phyloP scores from a whole-genome alignment of 805 yeast species.

The Naumovozyma baii region DNA sequence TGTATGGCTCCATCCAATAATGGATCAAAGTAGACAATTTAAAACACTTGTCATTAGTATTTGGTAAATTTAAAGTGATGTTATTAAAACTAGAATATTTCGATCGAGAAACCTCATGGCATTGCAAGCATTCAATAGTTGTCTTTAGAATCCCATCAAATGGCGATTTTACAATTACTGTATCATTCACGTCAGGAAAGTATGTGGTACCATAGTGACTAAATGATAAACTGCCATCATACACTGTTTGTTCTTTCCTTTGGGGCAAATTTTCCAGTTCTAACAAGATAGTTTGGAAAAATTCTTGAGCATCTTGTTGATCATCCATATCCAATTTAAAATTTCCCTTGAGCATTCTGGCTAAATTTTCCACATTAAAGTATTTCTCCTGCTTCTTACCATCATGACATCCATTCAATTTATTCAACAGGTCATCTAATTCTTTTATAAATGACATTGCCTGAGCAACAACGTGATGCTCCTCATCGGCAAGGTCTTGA shows the following conservation, averaged over 20 bases:
- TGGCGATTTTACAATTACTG: conserved; percentile 59
- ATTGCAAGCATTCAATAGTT: conserved; percentile 76
- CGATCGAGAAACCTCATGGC: conserved; percentile 88
- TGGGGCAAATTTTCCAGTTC: not conserved
- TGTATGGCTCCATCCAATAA: conserved; percentile 52
- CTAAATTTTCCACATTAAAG: no score
- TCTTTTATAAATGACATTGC: no score
- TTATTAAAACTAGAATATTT: conserved; percentile 68
- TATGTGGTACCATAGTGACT: no score
- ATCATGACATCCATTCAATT: not conserved
- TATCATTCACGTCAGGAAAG: conserved; percentile 9
- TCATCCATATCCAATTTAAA: conserved; percentile 28
- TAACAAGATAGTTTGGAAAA: conserved; percentile 60
- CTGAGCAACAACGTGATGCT: no score
- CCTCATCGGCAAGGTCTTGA: not conserved
- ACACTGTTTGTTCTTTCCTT: no score
- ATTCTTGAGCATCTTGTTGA: conserved; percentile 93
- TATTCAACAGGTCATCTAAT: no score
- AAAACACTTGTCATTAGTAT: conserved; percentile 32
- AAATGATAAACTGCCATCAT: no score
- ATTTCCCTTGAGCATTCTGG: no score
- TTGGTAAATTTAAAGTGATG: conserved; percentile 54
- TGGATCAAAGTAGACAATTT: conserved; percentile 20
- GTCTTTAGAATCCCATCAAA: conserved; percentile 82
- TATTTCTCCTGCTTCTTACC: no score